phyloP scores from a whole-genome alignment of 208 protist genomes.

The Borovskyia barvae region DNA sequence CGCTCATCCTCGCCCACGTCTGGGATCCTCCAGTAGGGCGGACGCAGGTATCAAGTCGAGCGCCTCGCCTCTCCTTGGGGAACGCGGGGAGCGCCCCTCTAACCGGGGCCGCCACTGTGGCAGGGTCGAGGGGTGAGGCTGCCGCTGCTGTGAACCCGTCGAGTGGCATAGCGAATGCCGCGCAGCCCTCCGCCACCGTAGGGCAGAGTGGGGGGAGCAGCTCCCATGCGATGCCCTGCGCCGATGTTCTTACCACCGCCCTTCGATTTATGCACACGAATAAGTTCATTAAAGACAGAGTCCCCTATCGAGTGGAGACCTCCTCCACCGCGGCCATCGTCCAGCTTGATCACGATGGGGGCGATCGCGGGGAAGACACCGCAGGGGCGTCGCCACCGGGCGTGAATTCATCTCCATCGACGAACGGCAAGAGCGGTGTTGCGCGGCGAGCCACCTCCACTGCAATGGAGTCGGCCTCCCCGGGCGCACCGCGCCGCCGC shows the following conservation, averaged over 20 bases:
- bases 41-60: neutral
- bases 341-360: neutral
- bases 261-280: conserved; percentile 48
- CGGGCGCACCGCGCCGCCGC: no score
- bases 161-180: no score
- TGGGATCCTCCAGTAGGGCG: conserved; percentile 27
- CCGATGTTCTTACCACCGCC: conserved; percentile 36
- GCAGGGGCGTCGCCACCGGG: neutral
- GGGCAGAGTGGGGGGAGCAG: neutral
- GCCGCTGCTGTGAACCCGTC: neutral
- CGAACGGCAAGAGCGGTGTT: no score
- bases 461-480: no score
- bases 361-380: neutral
- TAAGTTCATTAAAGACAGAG: conserved; percentile 54
- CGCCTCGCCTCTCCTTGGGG: conserved; percentile 1
- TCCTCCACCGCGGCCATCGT: conserved; percentile 5
- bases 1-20: conserved; percentile 71
- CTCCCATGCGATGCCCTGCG: conserved; percentile 13
- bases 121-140: neutral
- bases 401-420: no score
- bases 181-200: no score
- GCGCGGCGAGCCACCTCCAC: no score
- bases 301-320: conserved; percentile 80
- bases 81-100: no score
- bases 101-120: neutral